Base-by-base conservation (phyloP, 805 yeast species). In the Pichia kluyveri region DNA sequence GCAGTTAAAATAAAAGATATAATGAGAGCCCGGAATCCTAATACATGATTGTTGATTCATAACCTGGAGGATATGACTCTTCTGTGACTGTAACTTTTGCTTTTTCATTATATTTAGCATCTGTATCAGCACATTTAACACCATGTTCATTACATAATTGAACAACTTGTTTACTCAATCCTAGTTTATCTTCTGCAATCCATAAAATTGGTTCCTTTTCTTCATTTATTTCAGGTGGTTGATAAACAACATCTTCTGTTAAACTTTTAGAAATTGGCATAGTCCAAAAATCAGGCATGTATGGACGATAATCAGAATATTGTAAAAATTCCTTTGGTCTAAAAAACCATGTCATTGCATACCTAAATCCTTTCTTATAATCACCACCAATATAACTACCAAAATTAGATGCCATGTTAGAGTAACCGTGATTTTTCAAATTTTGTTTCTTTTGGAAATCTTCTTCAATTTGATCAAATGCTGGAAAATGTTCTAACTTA, bases 121-220 rank as follows among this genome's bases (percentile, higher is more conserved):
- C 71, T 17, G 69, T 79, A 58, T 83, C 82, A 39, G 71, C 66
- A 8, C 81, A 80, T 50, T 71, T 71, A 26, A 82, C 76, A 43
- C 70, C 70, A 30, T 76, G 79, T n/a, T 71, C 63, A 3, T 42
- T 8, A 12, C 85, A 80, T 53, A 73, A 73, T 36, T 68, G 68
- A 52, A 80, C 74, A 59, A 83, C 81, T 49, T 74, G 71, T 44
- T 74, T 73, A 17, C 86, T 75, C 46, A 86, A 70, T 6, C 93
- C 91, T 69, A 80, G 66, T 7, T 75, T 68, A 63, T 86, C 95
- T 54, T 69, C 75, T 40, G 84, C 79, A 52, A 84, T 69, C 95
- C 95, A 86, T 44, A 83, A 69, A 48, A 75, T 74, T 31, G 88
- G 86, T 51, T 69, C 79, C 8, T 67, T 73, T 12, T 27, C 18